Percentiles rank a stretch among this genome's conserved stretches.
Evolutionary conservation across 805 yeast species (phyloP).

Genomic region (Ogataea nonfermentans): DNA sequence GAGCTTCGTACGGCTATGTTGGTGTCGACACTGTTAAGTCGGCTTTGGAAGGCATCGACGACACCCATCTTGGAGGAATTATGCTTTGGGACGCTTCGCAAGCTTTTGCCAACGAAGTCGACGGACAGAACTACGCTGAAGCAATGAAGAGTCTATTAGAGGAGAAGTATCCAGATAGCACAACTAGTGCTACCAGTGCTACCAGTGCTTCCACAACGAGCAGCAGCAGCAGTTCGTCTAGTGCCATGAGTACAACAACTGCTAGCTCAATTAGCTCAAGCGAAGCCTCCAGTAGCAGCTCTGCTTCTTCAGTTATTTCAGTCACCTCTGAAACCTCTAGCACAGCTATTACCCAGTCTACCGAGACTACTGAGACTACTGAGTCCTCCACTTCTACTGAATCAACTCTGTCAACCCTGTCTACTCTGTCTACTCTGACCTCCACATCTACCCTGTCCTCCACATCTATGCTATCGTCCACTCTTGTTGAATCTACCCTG

Average conservation of each 20-base stretch:
- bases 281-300: slow-evolving; percentile 8
- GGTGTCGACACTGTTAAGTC: slow-evolving; percentile 40
- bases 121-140: slow-evolving; percentile 34
- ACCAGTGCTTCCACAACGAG: slow-evolving; percentile 5
- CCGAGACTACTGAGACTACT: neutral
- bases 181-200: slow-evolving; percentile 15
- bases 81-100: slow-evolving; percentile 85
- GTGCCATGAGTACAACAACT: too few relatives aligned
- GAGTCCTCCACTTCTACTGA: neutral
- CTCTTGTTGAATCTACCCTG: too few relatives aligned
- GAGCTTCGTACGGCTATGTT: slow-evolving; percentile 59
- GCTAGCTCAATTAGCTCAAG: too few relatives aligned
- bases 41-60: slow-evolving; percentile 26
- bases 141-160: slow-evolving; percentile 28
- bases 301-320: slow-evolving; percentile 10
- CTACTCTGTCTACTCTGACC: too few relatives aligned
- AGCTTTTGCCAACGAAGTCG: slow-evolving; percentile 46
- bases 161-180: slow-evolving; percentile 13
- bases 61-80: slow-evolving; percentile 62
- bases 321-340: slow-evolving; percentile 10
- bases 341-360: too few relatives aligned
- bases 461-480: too few relatives aligned
- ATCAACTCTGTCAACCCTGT: too few relatives aligned
- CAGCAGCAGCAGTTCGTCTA: slow-evolving; percentile 1
- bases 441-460: too few relatives aligned